A percentile compares a stretch with the other conserved stretches of the same genome.
Evolutionary conservation across 2,329 filamentous ascomycete genomes (phyloP).

Genomic region (Talaromyces sp.): DNA sequence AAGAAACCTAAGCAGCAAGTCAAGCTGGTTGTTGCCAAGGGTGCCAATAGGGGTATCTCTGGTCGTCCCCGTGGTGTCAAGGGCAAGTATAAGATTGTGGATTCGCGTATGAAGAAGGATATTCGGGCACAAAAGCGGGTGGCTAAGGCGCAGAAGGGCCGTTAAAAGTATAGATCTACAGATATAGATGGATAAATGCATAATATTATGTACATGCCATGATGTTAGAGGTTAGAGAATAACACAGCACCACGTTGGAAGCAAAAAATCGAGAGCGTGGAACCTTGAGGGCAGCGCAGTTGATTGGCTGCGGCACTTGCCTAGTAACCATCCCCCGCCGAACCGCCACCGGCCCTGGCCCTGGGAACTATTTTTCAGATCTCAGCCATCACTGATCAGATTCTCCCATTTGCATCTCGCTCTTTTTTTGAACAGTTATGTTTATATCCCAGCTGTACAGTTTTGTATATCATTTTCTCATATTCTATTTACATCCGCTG

Average conservation of each 20-base stretch:
- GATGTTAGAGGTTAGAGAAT: not conserved
- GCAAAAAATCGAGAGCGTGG: not conserved
- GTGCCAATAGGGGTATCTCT: constrained; percentile 77
- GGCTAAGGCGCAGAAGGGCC: constrained; percentile 62
- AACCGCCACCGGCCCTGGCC: constrained; percentile 14
- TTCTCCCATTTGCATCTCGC: not conserved
- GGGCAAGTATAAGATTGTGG: constrained; percentile 96
- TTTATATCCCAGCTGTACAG: constrained; percentile 20
- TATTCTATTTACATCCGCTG: constrained; percentile 12
- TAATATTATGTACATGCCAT: not conserved
- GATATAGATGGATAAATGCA: not conserved
- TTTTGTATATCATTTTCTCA: constrained; percentile 19
- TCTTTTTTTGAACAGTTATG: constrained; percentile 12
- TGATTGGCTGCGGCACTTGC: constrained; percentile 1
- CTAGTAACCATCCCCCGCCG: not conserved
- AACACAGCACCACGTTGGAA: not conserved
- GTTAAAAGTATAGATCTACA: not conserved
- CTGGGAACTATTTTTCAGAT: constrained; percentile 1
- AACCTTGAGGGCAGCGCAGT: not conserved
- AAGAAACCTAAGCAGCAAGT: constrained; percentile 82
- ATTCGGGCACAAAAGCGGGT: constrained; percentile 78
- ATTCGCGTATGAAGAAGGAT: constrained; percentile 95
- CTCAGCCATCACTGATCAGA: not conserved
- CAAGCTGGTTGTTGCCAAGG: constrained; percentile 83
- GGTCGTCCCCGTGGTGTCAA: constrained; percentile 88